These are phyloP conservation scores for Pulveroboletus sp. DNA, from an alignment of 768 basidiomycete genomes.

Conservation along the genomic window DNA sequence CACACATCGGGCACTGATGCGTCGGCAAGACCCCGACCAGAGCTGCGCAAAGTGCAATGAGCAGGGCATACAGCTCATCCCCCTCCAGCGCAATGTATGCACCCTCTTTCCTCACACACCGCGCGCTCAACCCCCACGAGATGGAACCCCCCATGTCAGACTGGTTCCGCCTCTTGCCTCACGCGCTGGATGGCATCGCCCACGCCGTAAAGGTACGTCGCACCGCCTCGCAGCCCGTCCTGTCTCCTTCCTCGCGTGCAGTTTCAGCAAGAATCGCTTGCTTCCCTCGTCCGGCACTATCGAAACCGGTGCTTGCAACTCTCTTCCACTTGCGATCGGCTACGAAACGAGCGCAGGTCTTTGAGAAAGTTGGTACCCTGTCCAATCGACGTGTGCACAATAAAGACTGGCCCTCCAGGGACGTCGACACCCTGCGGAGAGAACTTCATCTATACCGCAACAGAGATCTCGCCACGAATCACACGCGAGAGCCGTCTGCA, in stretches of 20 bases:
- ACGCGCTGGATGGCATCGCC: conserved; percentile 60
- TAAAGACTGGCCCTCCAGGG: conserved; percentile 34
- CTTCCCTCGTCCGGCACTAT: conserved; percentile 63
- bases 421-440: conserved; percentile 43
- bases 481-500: conserved; percentile 34
- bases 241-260: conserved; percentile 25
- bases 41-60: conserved; percentile 71
- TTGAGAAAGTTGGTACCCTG: conserved; percentile 50
- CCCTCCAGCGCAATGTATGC: conserved; percentile 71
- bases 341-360: conserved; percentile 38
- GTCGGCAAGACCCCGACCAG: conserved; percentile 59
- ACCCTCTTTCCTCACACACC: neutral
- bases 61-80: conserved; percentile 61
- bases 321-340: conserved; percentile 30
- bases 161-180: conserved; percentile 71
- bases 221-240: neutral
- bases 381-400: conserved; percentile 5
- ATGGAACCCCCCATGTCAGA: conserved; percentile 79
- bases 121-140: conserved; percentile 36
- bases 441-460: conserved; percentile 51
- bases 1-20: neutral
- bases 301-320: conserved; percentile 53
- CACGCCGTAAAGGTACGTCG: conserved; percentile 60
- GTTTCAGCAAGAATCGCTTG: conserved; percentile 81
- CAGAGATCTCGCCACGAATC: conserved; percentile 26